These are phyloP conservation scores for Cladosporium sp. DNA, from an alignment of 2,329 filamentous ascomycete species.

Conservation along the genomic window DNA sequence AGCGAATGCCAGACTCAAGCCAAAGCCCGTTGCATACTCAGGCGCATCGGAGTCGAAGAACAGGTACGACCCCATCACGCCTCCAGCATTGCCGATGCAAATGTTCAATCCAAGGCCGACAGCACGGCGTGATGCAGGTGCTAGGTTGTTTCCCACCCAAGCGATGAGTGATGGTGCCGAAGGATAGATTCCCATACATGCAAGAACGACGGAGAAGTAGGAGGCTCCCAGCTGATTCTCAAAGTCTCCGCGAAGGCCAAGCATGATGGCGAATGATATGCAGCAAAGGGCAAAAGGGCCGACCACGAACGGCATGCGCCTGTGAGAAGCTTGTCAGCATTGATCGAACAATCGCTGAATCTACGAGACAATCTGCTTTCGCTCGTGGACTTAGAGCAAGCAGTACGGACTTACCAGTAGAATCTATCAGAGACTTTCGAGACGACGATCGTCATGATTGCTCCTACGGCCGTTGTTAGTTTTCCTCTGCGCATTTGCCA, in stretches of 20 bases:
- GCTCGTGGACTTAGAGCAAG: too few species aligned
- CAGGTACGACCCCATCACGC: constrained; percentile 37
- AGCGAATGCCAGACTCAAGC: constrained; percentile 29
- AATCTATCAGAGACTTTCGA: constrained; percentile 28
- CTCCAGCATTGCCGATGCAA: constrained; percentile 37
- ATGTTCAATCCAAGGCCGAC: constrained; percentile 38
- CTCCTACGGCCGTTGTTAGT: too few species aligned
- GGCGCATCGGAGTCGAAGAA: constrained; percentile 34
- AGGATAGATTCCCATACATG: constrained; percentile 24
- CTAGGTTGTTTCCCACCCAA: constrained; percentile 29
- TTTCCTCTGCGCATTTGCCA: too few species aligned
- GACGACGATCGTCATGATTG: constrained; percentile 25
- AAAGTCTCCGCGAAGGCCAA: constrained; percentile 12
- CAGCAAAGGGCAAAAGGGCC: constrained; percentile 19
- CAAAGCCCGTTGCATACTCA: constrained; percentile 35
- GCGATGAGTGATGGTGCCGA: constrained; percentile 19
- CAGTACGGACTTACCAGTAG: constrained; percentile 17
- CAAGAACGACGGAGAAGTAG: constrained; percentile 25
- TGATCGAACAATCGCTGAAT: too few species aligned
- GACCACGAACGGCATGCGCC: constrained; percentile 26
- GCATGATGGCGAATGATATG: constrained; percentile 25
- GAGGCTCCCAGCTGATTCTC: constrained; percentile 5
- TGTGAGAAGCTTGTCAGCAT: too few species aligned
- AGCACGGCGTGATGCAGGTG: constrained; percentile 32
- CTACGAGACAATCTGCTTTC: too few species aligned